Percentiles rank a stretch among this genome's conserved stretches.
phyloP scores from a whole-genome alignment of 192 early-diverging fungal genomes.

The Ambispora gerdemannii region DNA sequence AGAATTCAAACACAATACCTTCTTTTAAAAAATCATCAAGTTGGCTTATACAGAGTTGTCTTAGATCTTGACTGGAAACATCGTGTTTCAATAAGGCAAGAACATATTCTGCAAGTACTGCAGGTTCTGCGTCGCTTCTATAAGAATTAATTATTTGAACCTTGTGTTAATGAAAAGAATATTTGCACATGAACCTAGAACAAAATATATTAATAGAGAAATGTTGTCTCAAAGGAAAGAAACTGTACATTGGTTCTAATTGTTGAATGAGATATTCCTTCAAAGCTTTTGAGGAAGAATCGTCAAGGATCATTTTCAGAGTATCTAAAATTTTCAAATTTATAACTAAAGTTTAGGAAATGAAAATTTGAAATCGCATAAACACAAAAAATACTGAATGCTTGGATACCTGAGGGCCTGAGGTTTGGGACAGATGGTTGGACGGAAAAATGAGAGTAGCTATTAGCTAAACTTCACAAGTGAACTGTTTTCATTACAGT shows the following conservation, averaged over 20 bases:
- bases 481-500: too few species aligned
- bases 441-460: not conserved
- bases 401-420: not conserved
- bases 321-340: not conserved
- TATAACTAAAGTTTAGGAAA: not conserved
- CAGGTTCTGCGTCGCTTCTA: slow-evolving; percentile 66
- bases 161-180: not conserved
- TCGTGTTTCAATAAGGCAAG: slow-evolving; percentile 74
- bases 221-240: not conserved
- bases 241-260: slow-evolving; percentile 21
- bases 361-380: not conserved
- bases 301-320: slow-evolving; percentile 22
- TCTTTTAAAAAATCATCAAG: slow-evolving; percentile 75
- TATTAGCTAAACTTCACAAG: too few species aligned
- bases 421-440: not conserved
- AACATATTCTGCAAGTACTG: slow-evolving; percentile 76
- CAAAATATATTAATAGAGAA: not conserved
- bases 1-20: slow-evolving; percentile 46
- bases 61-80: slow-evolving; percentile 55
- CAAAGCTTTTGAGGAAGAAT: slow-evolving; percentile 25
- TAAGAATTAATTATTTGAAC: not conserved
- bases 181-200: not conserved
- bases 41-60: slow-evolving; percentile 53
- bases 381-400: not conserved
- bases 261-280: slow-evolving; percentile 27